Evolutionary conservation across 2,329 filamentous ascomycete genomes (phyloP).

Genomic region (Botrytis tulipae): DNA sequence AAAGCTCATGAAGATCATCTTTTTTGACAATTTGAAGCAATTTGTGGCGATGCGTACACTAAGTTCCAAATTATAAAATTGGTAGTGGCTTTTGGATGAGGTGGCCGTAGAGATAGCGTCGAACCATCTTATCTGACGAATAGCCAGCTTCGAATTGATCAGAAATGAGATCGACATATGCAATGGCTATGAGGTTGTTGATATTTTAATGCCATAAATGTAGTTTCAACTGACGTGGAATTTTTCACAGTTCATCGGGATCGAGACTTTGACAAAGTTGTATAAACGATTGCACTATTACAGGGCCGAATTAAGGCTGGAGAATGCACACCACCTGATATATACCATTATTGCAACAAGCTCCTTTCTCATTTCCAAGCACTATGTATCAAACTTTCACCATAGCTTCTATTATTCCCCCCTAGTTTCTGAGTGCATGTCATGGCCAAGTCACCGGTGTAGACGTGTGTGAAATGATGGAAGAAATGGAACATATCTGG

Average conservation of each 20-base stretch:
- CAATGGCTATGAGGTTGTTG: background rate
- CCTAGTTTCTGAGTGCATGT: background rate
- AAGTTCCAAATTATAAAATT: background rate
- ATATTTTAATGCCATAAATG: background rate
- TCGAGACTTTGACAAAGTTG: background rate
- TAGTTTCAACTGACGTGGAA: background rate
- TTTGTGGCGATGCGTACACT: background rate
- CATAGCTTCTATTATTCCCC: background rate
- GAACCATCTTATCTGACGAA: background rate
- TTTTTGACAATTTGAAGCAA: background rate
- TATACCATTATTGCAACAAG: background rate
- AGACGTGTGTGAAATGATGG: background rate
- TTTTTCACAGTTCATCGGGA: background rate
- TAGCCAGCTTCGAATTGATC: slow-evolving; percentile 29
- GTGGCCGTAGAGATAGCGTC: no score
- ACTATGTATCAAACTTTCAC: background rate
- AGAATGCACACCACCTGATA: background rate
- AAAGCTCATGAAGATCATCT: background rate
- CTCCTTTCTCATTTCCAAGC: background rate
- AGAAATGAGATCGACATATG: background rate
- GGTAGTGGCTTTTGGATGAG: background rate
- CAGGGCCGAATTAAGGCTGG: background rate
- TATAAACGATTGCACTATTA: background rate
- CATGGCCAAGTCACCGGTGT: background rate
- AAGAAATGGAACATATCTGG: no score